phyloP scores from a whole-genome alignment of 768 basidiomycete species.

The Tylopilus felleus region DNA sequence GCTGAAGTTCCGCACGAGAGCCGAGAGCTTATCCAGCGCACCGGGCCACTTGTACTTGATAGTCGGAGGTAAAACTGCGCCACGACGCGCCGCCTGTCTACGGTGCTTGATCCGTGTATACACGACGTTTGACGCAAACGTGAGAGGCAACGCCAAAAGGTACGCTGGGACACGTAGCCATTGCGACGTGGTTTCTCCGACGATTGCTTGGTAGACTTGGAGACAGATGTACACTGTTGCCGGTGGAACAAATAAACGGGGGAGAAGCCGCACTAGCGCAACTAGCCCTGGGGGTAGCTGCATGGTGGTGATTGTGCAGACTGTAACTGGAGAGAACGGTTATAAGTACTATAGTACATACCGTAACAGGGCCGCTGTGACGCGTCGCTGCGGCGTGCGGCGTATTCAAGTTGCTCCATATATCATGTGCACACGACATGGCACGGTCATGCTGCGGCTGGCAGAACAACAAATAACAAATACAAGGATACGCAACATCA shows the following conservation, averaged over 20 bases:
- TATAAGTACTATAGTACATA: no score
- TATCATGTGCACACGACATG: no score
- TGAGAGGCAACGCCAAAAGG: conserved; percentile 24
- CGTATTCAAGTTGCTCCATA: no score
- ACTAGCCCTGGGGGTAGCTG: conserved; percentile 31
- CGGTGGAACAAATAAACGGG: conserved; percentile 22
- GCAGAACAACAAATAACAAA: no score
- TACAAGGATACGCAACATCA: no score
- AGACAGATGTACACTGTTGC: conserved; percentile 13
- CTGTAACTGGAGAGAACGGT: no score
- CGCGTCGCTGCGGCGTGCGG: no score
- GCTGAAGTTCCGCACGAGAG: conserved; percentile 31
- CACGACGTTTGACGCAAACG: conserved; percentile 21
- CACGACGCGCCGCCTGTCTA: conserved; percentile 26
- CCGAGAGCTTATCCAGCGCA: background rate
- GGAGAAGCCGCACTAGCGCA: conserved; percentile 31
- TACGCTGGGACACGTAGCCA: conserved; percentile 18
- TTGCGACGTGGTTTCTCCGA: background rate
- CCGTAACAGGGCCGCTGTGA: no score
- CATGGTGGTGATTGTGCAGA: background rate
- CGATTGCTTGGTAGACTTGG: conserved; percentile 8
- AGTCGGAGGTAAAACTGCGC: background rate
- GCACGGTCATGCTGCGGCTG: no score
- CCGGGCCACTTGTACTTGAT: background rate
- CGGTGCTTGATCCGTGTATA: conserved; percentile 46